Evolutionary conservation across 2,329 filamentous ascomycete species (phyloP), one percentile per base, ranked within the genome.

Genomic region (Mycocentrospora acerina): DNA sequence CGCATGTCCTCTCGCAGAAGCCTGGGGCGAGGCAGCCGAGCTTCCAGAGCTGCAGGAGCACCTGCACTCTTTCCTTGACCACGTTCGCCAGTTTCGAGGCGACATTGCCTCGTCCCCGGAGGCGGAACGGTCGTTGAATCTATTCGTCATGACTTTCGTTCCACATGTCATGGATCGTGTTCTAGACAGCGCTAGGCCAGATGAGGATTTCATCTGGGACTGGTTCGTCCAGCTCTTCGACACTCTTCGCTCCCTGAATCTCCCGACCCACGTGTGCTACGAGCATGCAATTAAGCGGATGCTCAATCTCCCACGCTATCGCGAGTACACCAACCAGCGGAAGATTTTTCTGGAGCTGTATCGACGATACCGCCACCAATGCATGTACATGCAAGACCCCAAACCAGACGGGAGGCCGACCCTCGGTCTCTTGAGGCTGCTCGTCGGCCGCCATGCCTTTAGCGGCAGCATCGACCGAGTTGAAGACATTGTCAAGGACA

Each of bases 271-370:
- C 6, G 35, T 35, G 16, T 51, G 51, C 40, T 66, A 65, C 32
- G 55, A 65, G 27, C 49, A 53, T 33, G 46, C 55, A 4, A 58
- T 67, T 15, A 37, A 37, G 6, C 25, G 32, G 13, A 56, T 65
- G 41, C 22, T 64, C 13, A n/a, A 46, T 1, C 35, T 60, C n/a
- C 55, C 53, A 11, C 48, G 53, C n/a, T 64, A 64, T 30, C 51
- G 44, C 30, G 14, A 30, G 13, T 66, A 64, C 37, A 57, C 44
- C 12, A 57, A 61, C 32, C 32, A 52, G 17, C 46, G 42, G 1
- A 64, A 62, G 37, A 35, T 55, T 7, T 55, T 48, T 43, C 46
- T 59, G 7, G 39, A 50, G 17, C 35, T 67, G 6, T 67, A 67
- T 35, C 34, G 32, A 18, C 27, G 42, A 31, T 64, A 57, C 37